Percentiles rank a stretch among this genome's conserved stretches.
These are phyloP conservation scores for Omphalotus olearius DNA, from an alignment of 1,284 basidiomycete genomes.

Conservation along the genomic window DNA sequence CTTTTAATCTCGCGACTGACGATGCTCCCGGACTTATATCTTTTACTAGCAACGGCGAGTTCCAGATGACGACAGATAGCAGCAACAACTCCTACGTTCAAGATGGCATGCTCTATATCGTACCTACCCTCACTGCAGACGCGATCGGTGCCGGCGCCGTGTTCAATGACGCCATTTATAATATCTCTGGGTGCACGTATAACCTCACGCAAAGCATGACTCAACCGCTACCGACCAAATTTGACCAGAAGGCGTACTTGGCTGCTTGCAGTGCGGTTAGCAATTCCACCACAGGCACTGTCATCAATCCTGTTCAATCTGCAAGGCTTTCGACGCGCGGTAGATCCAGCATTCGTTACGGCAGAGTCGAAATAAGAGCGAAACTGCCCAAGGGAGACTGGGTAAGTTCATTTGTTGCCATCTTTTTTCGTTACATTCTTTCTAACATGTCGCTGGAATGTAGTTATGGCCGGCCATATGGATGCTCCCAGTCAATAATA, in stretches of 20 bases:
- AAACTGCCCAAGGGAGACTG: slow-evolving; percentile 20
- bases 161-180: slow-evolving; percentile 66
- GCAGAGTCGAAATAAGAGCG: slow-evolving; percentile 5
- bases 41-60: slow-evolving; percentile 58
- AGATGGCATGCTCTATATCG: slow-evolving; percentile 75
- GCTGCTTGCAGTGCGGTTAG: slow-evolving; percentile 51
- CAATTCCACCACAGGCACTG: slow-evolving; percentile 47
- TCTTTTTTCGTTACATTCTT: no score
- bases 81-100: slow-evolving; percentile 77
- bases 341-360: slow-evolving; percentile 1
- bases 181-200: slow-evolving; percentile 76
- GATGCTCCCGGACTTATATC: not conserved
- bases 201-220: slow-evolving; percentile 47
- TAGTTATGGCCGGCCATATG: slow-evolving; percentile 73
- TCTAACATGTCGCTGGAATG: no score
- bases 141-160: slow-evolving; percentile 32
- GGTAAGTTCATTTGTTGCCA: slow-evolving; percentile 21
- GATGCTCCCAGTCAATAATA: slow-evolving; percentile 79
- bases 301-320: slow-evolving; percentile 79
- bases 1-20: not conserved
- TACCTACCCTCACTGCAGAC: slow-evolving; percentile 82
- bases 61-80: slow-evolving; percentile 81
- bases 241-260: slow-evolving; percentile 38
- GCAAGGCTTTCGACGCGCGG: slow-evolving; percentile 71
- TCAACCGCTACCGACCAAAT: slow-evolving; percentile 34